phyloP scores from a whole-genome alignment of 345 rosid species.

The Citropsis articulata region DNA sequence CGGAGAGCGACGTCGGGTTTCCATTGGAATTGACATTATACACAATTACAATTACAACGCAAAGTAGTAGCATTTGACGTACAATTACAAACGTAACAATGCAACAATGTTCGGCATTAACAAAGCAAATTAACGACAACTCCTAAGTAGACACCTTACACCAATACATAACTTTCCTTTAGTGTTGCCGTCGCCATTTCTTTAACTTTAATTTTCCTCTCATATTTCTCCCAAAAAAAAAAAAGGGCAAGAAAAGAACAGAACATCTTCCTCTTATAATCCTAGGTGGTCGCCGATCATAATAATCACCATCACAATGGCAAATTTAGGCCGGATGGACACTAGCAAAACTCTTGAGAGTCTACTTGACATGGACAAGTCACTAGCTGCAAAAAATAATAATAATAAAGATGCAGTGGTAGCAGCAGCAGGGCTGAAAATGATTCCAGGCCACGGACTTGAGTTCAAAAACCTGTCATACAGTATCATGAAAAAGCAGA shows the following conservation, averaged over 20 bases:
- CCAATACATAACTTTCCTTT: neutral
- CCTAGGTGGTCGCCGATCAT: neutral
- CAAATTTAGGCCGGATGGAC: slow-evolving; percentile 8
- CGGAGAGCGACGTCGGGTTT: slow-evolving; percentile 68
- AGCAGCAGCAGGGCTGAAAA: slow-evolving; percentile 17
- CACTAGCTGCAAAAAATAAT: slow-evolving; percentile 1
- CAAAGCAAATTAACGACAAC: slow-evolving; percentile 30
- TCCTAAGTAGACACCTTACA: slow-evolving; percentile 8
- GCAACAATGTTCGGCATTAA: slow-evolving; percentile 4
- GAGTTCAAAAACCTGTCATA: slow-evolving; percentile 58
- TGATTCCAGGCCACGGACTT: slow-evolving; percentile 48
- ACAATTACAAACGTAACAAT: no score
- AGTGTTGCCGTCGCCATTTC: slow-evolving; percentile 1
- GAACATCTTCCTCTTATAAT: neutral
- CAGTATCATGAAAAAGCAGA: slow-evolving; percentile 53
- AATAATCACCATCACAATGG: slow-evolving; percentile 13
- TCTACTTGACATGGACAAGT: slow-evolving; percentile 43
- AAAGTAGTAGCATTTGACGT: no score
- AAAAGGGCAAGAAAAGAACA: no score
- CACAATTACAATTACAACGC: slow-evolving; percentile 44
- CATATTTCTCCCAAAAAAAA: no score
- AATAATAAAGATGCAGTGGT: neutral
- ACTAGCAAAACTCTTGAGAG: slow-evolving; percentile 43
- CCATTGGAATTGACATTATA: slow-evolving; percentile 75
- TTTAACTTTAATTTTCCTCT: neutral